Evolutionary conservation across 2,329 filamentous ascomycete species (phyloP).

Genomic region (Penicillium sp.): DNA sequence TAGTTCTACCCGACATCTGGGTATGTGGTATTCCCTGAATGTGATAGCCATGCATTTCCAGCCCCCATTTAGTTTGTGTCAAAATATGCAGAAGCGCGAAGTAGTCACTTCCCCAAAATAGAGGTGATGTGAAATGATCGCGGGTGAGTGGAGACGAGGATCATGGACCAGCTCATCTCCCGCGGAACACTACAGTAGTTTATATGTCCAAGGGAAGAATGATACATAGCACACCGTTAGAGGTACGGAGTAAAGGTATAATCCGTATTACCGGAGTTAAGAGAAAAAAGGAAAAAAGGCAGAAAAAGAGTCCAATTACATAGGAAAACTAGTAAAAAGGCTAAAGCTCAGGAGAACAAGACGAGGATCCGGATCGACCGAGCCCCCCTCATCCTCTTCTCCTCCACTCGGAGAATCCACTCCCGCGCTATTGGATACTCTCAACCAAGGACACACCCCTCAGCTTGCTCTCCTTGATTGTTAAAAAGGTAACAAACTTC

Average conservation of each 20-base stretch:
- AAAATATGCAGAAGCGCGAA: neutral
- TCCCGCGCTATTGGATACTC: neutral
- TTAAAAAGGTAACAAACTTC: neutral
- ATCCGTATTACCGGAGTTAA: no score
- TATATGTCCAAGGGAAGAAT: no score
- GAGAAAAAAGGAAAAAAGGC: no score
- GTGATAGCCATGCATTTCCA: no score
- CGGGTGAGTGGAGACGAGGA: neutral
- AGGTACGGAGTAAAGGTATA: neutral
- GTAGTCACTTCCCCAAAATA: neutral
- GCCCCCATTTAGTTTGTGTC: no score
- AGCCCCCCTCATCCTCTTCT: constrained; percentile 47
- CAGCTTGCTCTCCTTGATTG: neutral
- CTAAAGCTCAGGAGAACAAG: constrained; percentile 1
- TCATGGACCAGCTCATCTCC: neutral
- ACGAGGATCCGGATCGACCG: constrained; percentile 11
- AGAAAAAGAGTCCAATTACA: neutral
- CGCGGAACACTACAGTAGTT: neutral
- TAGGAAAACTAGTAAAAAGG: no score
- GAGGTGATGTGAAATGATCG: neutral
- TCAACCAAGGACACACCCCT: neutral
- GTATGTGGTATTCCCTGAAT: neutral
- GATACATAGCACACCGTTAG: no score
- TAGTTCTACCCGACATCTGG: neutral
- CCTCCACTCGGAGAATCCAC: neutral